A percentile compares a stretch with the other conserved stretches of the same genome.
Conservation (phyloP, 441 rosid species). For the Jatropha podagrica region DNA sequence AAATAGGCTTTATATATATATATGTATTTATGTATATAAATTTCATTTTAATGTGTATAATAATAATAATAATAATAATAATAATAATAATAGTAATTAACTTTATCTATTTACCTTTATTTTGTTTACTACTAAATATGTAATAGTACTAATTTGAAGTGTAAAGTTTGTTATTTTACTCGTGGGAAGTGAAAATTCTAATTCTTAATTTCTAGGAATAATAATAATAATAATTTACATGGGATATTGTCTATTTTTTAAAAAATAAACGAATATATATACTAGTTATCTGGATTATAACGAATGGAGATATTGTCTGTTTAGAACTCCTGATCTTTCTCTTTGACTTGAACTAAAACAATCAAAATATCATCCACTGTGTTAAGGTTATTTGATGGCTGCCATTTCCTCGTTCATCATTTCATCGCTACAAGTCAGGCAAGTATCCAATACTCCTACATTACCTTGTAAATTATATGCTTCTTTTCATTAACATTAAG, state of each 20-base stretch:
- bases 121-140: too few species aligned
- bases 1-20: background rate
- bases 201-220: too few species aligned
- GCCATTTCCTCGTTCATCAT: background rate
- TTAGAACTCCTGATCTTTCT: conserved; percentile 17
- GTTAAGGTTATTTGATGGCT: background rate
- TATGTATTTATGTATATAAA: background rate
- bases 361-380: background rate
- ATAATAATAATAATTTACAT: too few species aligned
- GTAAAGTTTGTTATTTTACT: too few species aligned
- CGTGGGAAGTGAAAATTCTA: too few species aligned
- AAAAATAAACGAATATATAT: background rate
- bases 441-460: background rate
- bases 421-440: background rate
- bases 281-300: too few species aligned
- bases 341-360: background rate
- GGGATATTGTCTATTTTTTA: too few species aligned
- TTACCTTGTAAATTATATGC: background rate
- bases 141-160: too few species aligned
- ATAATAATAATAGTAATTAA: background rate
- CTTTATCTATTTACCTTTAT: background rate
- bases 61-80: too few species aligned
- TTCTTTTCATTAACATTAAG: too few species aligned
- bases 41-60: background rate
- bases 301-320: background rate